Conservation (phyloP, 345 rosid species). For the Arabidopsis arenosa region DNA sequence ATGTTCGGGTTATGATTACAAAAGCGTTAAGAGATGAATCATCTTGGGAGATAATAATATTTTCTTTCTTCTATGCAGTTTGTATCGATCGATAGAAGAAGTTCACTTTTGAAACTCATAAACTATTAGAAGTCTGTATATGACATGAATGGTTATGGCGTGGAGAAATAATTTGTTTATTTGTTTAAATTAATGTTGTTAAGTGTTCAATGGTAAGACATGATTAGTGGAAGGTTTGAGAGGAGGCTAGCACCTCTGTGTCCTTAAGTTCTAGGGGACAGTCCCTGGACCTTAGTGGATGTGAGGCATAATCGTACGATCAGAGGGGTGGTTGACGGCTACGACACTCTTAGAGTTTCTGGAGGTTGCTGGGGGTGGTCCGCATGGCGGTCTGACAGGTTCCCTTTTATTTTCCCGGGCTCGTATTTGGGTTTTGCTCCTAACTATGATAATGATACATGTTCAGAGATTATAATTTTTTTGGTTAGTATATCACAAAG, state of each 20-base stretch:
- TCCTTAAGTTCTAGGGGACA: neutral
- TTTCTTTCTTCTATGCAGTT: neutral
- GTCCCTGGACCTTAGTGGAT: neutral
- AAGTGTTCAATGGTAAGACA: neutral
- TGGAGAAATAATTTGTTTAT: neutral
- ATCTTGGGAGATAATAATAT: neutral
- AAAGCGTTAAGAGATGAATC: slow-evolving; percentile 11
- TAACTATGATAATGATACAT: no score
- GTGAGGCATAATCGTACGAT: neutral
- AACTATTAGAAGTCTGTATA: neutral
- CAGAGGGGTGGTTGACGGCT: neutral
- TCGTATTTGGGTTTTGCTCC: no score
- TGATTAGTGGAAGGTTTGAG: neutral
- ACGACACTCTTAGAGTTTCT: neutral
- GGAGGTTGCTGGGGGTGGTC: neutral
- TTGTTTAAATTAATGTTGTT: neutral
- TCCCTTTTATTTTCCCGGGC: neutral
- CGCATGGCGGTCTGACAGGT: no score
- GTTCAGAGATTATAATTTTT: no score
- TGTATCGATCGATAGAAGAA: neutral
- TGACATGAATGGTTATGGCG: slow-evolving; percentile 11
- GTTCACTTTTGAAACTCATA: slow-evolving; percentile 20
- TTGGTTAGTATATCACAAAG: no score
- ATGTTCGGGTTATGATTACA: slow-evolving; percentile 19
- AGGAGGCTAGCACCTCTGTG: neutral